Base-by-base conservation (phyloP, 768 basidiomycete genomes). In the Mycena alexandri region DNA sequence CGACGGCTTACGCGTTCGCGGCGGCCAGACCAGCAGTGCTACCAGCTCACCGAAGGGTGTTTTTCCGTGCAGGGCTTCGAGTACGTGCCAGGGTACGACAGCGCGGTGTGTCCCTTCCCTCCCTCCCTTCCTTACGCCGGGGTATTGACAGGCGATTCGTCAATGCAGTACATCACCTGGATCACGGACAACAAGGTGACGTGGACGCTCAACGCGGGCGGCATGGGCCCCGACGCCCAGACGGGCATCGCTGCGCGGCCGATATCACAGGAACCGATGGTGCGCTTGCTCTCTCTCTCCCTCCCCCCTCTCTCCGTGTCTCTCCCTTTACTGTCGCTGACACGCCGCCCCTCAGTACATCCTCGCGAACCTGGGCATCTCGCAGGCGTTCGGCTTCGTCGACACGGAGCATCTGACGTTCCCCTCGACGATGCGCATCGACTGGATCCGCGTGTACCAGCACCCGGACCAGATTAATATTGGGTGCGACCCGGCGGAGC, bases 361-460 rank as follows among this genome's bases (percentile, higher is more conserved):
- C 76, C 86, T 93, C 61, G 84, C 86, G 53, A 92, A 92, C 67
- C 83, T 92, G 36, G 93, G 91, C 48, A 87, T 93, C 63, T 93
- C 91, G 8, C 69, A 78, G 46, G 88, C 85, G 72, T 94, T 94
- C 76, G 92, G 90, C 21, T 82, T 76, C 13, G 87, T 93, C 72
- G 88, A 93, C 69, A 82, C 89, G 57, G 80, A 81, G 10, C 71
- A 86, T 41, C 74, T 93, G 29, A 76, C 77, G 16, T 84, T 90
- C 72, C 88, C 88, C 3, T 77, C 86, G 16, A 82, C 81, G 36
- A 90, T 96, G 92, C 81, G 81, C 65, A 80, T 96, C 58, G 95
- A 97, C 74, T 96, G 89, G 67, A 87, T 96, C 59, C 87, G 95
- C 2, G 92, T 98, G 19, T 92, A 91, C 70, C 90, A 91, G 71